Evolutionary conservation across 371 early-diverging fungal species (phyloP).

Genomic region (Fennellomyces sp.): DNA sequence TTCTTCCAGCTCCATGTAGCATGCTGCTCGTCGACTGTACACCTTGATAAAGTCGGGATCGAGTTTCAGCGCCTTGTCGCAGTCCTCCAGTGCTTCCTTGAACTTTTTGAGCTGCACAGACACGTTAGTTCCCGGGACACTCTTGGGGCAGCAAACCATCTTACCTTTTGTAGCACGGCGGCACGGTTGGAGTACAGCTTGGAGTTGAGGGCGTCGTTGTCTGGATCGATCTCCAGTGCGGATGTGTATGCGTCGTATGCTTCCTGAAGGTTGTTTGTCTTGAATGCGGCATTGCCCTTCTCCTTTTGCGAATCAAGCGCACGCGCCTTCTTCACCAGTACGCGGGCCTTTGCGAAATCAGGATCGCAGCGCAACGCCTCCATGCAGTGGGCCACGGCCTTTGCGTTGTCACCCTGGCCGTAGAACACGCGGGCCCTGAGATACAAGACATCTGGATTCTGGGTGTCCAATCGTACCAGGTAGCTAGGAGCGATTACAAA

Average conservation of each 20-base stretch:
- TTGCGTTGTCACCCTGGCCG: slow-evolving; percentile 69
- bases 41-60: slow-evolving; percentile 70
- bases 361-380: slow-evolving; percentile 83
- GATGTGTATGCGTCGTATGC: slow-evolving; percentile 76
- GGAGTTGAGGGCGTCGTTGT: slow-evolving; percentile 67
- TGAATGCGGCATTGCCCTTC: slow-evolving; percentile 79
- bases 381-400: slow-evolving; percentile 62
- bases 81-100: slow-evolving; percentile 67
- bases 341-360: slow-evolving; percentile 72
- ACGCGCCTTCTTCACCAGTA: slow-evolving; percentile 64
- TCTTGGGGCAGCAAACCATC: neutral
- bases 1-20: slow-evolving; percentile 72
- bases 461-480: slow-evolving; percentile 62
- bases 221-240: slow-evolving; percentile 72
- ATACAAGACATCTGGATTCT: slow-evolving; percentile 78
- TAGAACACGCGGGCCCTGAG: slow-evolving; percentile 76
- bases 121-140: neutral
- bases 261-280: slow-evolving; percentile 54
- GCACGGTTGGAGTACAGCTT: slow-evolving; percentile 83
- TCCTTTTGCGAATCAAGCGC: slow-evolving; percentile 70
- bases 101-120: slow-evolving; percentile 58
- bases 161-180: slow-evolving; percentile 63
- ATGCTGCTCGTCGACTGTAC: slow-evolving; percentile 80
- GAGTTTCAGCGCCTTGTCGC: slow-evolving; percentile 70
- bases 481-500: slow-evolving; percentile 26